Percentiles rank a stretch among this genome's conserved stretches.
These are phyloP conservation scores for Mortierella sp. DNA, from an alignment of 371 early-diverging fungal species.

Conservation along the genomic window DNA sequence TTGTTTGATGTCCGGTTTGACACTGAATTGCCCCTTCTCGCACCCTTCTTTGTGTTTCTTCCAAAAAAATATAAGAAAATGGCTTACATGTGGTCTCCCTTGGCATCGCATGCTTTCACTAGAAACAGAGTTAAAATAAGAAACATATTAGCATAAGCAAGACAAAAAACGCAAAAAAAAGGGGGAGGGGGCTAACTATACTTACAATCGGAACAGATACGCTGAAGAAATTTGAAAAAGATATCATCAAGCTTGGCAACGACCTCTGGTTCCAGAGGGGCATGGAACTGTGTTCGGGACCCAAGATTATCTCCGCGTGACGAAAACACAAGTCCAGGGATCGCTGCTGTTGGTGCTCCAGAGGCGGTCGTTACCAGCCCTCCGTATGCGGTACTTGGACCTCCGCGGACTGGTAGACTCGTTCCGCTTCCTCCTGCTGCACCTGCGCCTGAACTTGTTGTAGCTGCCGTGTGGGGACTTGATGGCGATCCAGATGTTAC, in stretches of 20 bases:
- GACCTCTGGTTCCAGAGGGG: conserved; percentile 64
- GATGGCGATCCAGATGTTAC: too few species aligned
- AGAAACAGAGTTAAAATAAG: conserved; percentile 9
- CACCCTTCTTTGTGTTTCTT: not conserved
- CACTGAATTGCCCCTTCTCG: not conserved
- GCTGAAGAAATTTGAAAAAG: conserved; percentile 71
- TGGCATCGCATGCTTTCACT: conserved; percentile 71
- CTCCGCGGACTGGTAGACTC: not conserved
- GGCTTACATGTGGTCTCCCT: conserved; percentile 75
- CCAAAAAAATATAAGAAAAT: not conserved
- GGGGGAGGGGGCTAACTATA: too few species aligned
- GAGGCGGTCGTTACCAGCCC: not conserved
- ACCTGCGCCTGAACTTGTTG: not conserved
- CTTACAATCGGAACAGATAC: conserved; percentile 72
- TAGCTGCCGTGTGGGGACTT: not conserved
- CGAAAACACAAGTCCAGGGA: conserved; percentile 18
- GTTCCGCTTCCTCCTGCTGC: not conserved
- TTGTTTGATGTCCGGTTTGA: not conserved
- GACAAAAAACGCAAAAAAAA: not conserved
- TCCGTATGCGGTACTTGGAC: conserved; percentile 8
- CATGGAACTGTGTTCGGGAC: conserved; percentile 60
- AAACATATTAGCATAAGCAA: not conserved
- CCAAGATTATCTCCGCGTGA: conserved; percentile 29
- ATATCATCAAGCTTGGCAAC: conserved; percentile 67
- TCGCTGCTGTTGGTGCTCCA: not conserved